Evolutionary conservation across 805 yeast species (phyloP).

Genomic region (Hanseniaspora singularis): DNA sequence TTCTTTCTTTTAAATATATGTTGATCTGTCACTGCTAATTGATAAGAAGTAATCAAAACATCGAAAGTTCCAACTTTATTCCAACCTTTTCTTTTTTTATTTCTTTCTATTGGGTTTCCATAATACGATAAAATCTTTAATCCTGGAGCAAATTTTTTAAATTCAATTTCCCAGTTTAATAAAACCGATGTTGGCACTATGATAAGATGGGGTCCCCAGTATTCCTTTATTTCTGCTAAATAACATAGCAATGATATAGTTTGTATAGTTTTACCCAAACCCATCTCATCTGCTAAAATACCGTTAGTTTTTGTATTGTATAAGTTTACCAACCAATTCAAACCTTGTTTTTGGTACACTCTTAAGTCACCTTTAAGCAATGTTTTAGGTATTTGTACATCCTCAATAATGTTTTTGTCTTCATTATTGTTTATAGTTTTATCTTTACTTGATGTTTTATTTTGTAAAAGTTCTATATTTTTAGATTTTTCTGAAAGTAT

Average conservation of each 20-base stretch:
- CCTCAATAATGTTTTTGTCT: constrained; percentile 36
- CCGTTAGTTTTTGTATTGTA: constrained; percentile 91
- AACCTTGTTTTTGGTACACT: constrained; percentile 88
- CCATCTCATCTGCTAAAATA: constrained; percentile 98
- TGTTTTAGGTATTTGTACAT: constrained; percentile 61
- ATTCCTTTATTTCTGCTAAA: constrained; percentile 82
- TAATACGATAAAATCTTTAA: constrained; percentile 89
- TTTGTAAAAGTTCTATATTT: too few relatives aligned
- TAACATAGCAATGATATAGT: constrained; percentile 79
- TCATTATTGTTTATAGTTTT: constrained; percentile 16
- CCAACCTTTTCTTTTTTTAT: constrained; percentile 95
- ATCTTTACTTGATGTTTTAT: constrained; percentile 25
- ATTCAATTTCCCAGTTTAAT: constrained; percentile 99
- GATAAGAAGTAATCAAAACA: constrained; percentile 93
- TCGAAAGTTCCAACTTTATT: constrained; percentile 91
- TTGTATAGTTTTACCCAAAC: constrained; percentile 92
- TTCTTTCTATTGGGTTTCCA: constrained; percentile 94
- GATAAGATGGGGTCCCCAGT: constrained; percentile 97
- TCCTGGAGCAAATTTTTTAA: constrained; percentile 96
- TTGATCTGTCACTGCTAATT: constrained; percentile 94
- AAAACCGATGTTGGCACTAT: constrained; percentile 96
- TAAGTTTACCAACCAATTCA: constrained; percentile 91
- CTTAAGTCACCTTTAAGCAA: constrained; percentile 71
- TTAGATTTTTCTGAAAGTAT: constrained; percentile 19
- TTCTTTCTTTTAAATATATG: constrained; percentile 80